These are phyloP conservation scores for Gonapodya sp. DNA, from an alignment of 192 early-diverging fungal species.

Conservation along the genomic window DNA sequence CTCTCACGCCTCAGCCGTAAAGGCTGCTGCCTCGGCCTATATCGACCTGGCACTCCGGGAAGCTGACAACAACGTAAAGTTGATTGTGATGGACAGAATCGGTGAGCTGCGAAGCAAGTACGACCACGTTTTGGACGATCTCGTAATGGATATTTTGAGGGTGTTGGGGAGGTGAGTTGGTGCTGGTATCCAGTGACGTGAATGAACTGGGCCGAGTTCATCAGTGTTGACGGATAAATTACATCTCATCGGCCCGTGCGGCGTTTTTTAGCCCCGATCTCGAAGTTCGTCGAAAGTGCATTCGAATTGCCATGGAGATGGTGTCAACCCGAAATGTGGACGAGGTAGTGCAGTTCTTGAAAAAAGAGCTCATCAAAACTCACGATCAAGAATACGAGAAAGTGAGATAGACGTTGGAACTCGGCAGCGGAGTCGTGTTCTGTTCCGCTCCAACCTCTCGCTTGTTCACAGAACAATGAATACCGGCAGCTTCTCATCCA, in stretches of 20 bases:
- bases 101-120: constrained; percentile 83
- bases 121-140: constrained; percentile 77
- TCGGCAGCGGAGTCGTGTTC: not conserved
- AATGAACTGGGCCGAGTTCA: not conserved
- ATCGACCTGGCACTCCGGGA: constrained; percentile 86
- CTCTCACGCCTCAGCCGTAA: constrained; percentile 78
- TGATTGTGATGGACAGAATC: constrained; percentile 88
- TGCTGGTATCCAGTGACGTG: not conserved
- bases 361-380: constrained; percentile 93
- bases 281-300: constrained; percentile 81
- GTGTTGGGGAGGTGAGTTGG: constrained; percentile 58
- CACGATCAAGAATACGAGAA: constrained; percentile 84
- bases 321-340: constrained; percentile 82
- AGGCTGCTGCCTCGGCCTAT: constrained; percentile 84
- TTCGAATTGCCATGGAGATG: constrained; percentile 85
- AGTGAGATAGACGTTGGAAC: constrained; percentile 27
- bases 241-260: not conserved
- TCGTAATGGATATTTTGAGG: constrained; percentile 94
- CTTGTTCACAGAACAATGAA: constrained; percentile 84
- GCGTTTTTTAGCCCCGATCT: constrained; percentile 67
- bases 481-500: constrained; percentile 93
- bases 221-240: constrained; percentile 8
- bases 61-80: constrained; percentile 95
- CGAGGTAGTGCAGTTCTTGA: constrained; percentile 83
- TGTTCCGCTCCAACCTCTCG: not conserved